A percentile compares a stretch with the other conserved stretches of the same genome.
Evolutionary conservation across 129 eudicot genomes (phyloP).

Genomic region (Artemisia tridentata): DNA sequence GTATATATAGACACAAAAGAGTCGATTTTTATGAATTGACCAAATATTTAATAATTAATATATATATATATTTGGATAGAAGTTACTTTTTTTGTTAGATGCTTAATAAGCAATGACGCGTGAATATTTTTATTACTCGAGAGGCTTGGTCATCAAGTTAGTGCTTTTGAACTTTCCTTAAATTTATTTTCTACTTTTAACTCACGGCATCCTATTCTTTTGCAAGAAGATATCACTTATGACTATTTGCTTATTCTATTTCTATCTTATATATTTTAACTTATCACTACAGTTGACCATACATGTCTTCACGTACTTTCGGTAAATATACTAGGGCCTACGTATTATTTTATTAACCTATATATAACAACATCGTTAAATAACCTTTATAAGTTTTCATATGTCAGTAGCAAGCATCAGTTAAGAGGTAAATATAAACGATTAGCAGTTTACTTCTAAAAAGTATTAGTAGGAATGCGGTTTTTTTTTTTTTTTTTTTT

Average conservation of each 20-base stretch:
- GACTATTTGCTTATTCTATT: too few species aligned
- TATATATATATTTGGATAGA: neutral
- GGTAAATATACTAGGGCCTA: too few species aligned
- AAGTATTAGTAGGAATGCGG: too few species aligned
- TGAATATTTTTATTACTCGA: neutral
- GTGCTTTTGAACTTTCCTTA: neutral
- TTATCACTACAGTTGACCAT: too few species aligned
- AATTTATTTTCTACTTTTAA: neutral
- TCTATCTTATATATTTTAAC: too few species aligned
- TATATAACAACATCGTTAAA: too few species aligned
- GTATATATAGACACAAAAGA: neutral
- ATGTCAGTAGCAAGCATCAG: too few species aligned
- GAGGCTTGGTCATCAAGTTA: slow-evolving; percentile 17
- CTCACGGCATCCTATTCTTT: neutral
- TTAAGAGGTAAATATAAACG: too few species aligned
- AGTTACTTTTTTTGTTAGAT: slow-evolving; percentile 9
- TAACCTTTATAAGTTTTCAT: neutral
- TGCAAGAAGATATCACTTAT: neutral
- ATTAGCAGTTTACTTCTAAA: too few species aligned
- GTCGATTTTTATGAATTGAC: slow-evolving; percentile 20
- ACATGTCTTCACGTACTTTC: too few species aligned
- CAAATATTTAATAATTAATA: neutral
- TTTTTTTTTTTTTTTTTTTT: too few species aligned
- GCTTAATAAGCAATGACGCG: slow-evolving; percentile 34
- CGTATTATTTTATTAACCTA: too few species aligned